phyloP scores from a whole-genome alignment of 2,329 filamentous ascomycete genomes.

The Diplodia sapinea region DNA sequence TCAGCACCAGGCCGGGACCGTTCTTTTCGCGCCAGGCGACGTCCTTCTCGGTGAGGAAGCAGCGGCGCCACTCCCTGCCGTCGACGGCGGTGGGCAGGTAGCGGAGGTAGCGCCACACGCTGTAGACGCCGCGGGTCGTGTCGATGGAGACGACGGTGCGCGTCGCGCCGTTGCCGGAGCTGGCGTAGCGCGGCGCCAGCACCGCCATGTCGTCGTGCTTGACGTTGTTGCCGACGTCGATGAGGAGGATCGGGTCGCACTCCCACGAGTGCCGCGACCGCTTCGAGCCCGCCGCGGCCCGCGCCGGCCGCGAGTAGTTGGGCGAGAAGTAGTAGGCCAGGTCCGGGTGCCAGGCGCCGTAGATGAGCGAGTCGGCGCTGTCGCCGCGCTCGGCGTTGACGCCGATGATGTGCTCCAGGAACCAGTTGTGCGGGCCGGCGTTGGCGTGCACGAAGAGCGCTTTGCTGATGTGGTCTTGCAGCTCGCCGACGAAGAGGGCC shows the following conservation, averaged over 20 bases:
- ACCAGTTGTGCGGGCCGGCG: neutral
- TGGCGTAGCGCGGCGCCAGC: neutral
- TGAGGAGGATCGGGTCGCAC: neutral
- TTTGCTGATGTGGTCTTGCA: neutral
- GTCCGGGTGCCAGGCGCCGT: neutral
- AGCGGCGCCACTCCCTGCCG: neutral
- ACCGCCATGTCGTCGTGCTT: neutral
- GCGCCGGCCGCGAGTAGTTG: neutral
- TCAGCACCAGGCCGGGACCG: neutral
- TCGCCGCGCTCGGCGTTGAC: neutral
- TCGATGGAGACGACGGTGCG: constrained; percentile 4
- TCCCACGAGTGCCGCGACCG: neutral
- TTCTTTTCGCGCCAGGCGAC: neutral
- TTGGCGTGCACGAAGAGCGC: neutral
- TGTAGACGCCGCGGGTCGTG: neutral
- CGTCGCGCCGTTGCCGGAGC: neutral
- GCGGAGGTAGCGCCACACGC: constrained; percentile 4
- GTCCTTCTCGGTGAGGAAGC: neutral
- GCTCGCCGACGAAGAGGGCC: neutral
- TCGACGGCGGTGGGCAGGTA: constrained; percentile 11
- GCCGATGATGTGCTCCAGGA: neutral
- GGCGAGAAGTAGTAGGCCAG: neutral
- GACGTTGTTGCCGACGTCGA: constrained; percentile 9
- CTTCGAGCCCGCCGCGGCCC: neutral
- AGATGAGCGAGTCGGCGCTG: neutral